Evolutionary conservation across 345 rosid species (phyloP).

Genomic region (Balakata baccata): DNA sequence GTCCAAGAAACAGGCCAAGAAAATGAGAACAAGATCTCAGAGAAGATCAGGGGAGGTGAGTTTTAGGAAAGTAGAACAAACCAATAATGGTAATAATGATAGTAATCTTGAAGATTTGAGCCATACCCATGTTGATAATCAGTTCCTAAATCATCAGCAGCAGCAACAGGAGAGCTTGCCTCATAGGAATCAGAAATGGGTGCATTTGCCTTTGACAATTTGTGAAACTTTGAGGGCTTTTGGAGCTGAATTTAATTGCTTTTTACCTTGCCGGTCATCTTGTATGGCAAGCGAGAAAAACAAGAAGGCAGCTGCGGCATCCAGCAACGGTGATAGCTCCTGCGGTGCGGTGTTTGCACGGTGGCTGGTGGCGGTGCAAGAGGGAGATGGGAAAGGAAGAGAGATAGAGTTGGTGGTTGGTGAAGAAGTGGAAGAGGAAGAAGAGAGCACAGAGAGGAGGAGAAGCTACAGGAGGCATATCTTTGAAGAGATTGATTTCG

Average conservation of each 20-base stretch:
- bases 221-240: slow-evolving; percentile 80
- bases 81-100: slow-evolving; percentile 1
- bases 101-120: slow-evolving; percentile 14
- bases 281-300: slow-evolving; percentile 43
- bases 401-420: slow-evolving; percentile 75
- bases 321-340: slow-evolving; percentile 22
- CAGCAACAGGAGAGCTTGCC: slow-evolving; percentile 40
- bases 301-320: not conserved
- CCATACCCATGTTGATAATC: not conserved
- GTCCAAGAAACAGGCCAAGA: slow-evolving; percentile 87
- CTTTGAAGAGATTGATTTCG: slow-evolving; percentile 61
- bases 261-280: slow-evolving; percentile 76
- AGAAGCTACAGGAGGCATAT: slow-evolving; percentile 67
- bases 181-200: slow-evolving; percentile 72
- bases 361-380: slow-evolving; percentile 82
- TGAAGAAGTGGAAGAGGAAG: slow-evolving; percentile 41
- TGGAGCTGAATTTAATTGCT: slow-evolving; percentile 83
- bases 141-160: slow-evolving; percentile 17
- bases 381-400: slow-evolving; percentile 55
- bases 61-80: slow-evolving; percentile 53
- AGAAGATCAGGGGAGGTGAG: slow-evolving; percentile 67
- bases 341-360: slow-evolving; percentile 73
- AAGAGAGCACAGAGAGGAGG: slow-evolving; percentile 32
- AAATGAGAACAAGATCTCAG: slow-evolving; percentile 60
- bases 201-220: slow-evolving; percentile 71